Evolutionary conservation across 257 asterid species (phyloP), one percentile per base, ranked within the genome.

Genomic region (Verbena officinalis): DNA sequence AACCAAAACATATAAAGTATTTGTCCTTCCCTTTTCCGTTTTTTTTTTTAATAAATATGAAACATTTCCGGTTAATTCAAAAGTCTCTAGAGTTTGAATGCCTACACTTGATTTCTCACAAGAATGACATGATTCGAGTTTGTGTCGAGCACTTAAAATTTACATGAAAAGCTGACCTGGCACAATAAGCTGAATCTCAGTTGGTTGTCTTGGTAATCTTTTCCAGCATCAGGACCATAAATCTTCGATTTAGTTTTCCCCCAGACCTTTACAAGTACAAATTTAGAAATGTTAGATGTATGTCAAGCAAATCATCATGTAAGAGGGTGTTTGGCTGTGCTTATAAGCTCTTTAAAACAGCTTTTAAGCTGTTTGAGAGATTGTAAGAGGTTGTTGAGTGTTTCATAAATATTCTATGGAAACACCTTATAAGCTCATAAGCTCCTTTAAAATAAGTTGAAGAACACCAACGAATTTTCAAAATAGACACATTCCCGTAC

Each of bases 211-310:
- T 70, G 34, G 76, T 90, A 93, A 77, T 93, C 99, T 0, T 64
- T 75, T 65, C 97, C 99, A 65, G 97, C 78, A 46, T 60, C 72
- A 50, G 99, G 97, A 39, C 99, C 97, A 65, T 90, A 90, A 71
- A 93, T 68, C 88, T 80, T 87, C 15, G 97, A 86, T 55, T 57
- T 76, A 15, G 99, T 90, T 78, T 90, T 93, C 0, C 97, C 99
- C 87, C 90, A 77, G 4, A 93, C 97, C 99, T 93, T 46, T 9
- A 34, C 6, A 71, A 57, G 21, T 24, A 16, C 31, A 45, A 69
- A 50, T 17, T 24, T 14, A 24, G 56, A 68, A 56, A 49, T 46
- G 54, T 52, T 50, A 79, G 34, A 30, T 56, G 62, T 30, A 55
- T n/a, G 7, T 59, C 33, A 31, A 36, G 11, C 14, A 1, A 42